Evolutionary conservation across 2,329 filamentous ascomycete genomes (phyloP), one percentile per base, ranked within the genome.

Genomic region (Rhinocladiella similis): DNA sequence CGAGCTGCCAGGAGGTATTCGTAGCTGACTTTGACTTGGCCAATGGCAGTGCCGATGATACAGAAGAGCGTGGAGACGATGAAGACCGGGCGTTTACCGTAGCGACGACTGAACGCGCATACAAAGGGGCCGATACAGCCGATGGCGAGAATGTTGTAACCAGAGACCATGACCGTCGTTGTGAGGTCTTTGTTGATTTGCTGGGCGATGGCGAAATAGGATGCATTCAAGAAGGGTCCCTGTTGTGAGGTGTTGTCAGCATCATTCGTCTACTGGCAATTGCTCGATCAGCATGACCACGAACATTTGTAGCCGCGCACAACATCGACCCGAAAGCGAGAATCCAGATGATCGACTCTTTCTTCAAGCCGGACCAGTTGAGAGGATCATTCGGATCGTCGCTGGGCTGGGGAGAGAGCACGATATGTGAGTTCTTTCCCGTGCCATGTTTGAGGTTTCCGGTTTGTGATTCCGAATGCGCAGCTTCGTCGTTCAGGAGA

Each of bases 101-200:
- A 78, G 38, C 76, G 72, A 58, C 77, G 64, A 3, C 77, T 75
- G 54, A 79, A 73, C 0, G 77, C 75, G 14, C 53, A 60, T 3
- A 60, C 60, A 35, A 63, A 63, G 3, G 60, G 62, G 6, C 60
- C 60, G 14, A 58, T 59, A 19, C 59, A 63, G 33, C 58, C 60
- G 5, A 57, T 58, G 13, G 60, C 62, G 14, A 64, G 38, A 14
- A 63, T 56, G 39, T 63, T 63, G 47, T 64, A 63, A 6, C 60
- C 60, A 18, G 60, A 63, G 14, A 60, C 57, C 49, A 63, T 33
- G 13, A 62, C 62, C 4, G 57, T 54, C 6, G 53, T 59, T 18
- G 59, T 64, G 18, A 63, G 49, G 2, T 35, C 16, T 35, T 33
- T 61, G 52, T 64, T 58, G 16, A 64, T 41, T n/a, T 54, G 22